These are phyloP conservation scores for Solanum acaule DNA, from an alignment of 257 asterid species.

Conservation along the genomic window DNA sequence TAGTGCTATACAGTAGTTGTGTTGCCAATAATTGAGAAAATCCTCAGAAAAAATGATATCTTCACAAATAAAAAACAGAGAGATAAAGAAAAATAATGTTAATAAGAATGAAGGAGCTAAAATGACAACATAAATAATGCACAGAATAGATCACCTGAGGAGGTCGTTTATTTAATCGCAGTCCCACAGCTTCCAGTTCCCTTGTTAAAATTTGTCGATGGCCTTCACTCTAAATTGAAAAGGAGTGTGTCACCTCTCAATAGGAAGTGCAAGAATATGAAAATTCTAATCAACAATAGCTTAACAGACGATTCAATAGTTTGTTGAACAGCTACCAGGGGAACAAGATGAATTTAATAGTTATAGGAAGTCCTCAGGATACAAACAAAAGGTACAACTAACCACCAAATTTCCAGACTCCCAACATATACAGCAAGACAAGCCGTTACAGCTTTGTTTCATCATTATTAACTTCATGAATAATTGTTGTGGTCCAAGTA, in stretches of 20 bases:
- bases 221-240: constrained; percentile 75
- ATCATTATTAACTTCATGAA: not conserved
- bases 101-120: not conserved
- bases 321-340: not conserved
- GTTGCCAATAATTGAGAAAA: not conserved
- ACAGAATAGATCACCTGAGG: constrained; percentile 58
- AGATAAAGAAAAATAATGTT: not conserved
- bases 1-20: not conserved
- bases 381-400: not conserved
- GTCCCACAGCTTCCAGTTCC: constrained; percentile 98
- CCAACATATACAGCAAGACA: not conserved
- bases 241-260: not conserved
- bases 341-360: not conserved
- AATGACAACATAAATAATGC: not conserved
- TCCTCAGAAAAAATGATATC: not conserved
- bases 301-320: not conserved
- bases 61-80: not conserved
- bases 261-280: not conserved
- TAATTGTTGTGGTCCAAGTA: not conserved
- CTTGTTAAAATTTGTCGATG: constrained; percentile 92
- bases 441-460: not conserved
- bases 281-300: not conserved
- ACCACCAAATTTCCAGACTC: not conserved
- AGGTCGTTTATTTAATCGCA: constrained; percentile 86
- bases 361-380: not conserved